A percentile compares a stretch with the other conserved stretches of the same genome.
Conservation (phyloP, 768 basidiomycete genomes). For the Collybia sordida region DNA sequence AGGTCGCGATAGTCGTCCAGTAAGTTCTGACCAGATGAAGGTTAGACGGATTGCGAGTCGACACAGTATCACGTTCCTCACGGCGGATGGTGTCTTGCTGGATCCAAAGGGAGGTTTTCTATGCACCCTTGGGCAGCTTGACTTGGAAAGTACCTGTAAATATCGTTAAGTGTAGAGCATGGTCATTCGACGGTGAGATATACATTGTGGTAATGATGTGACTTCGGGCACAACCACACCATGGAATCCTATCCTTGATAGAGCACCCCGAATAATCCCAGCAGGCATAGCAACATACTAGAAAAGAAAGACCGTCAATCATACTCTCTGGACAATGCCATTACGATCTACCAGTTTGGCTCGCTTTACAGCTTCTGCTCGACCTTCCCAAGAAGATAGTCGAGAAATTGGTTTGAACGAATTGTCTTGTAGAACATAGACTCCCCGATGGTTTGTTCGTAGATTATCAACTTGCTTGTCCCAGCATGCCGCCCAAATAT, state of each 20-base stretch:
- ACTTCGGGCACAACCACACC: slow-evolving; percentile 79
- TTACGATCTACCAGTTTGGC: slow-evolving; percentile 62
- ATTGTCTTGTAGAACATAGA: slow-evolving; percentile 93
- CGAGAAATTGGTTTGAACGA: slow-evolving; percentile 82
- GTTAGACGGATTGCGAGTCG: too few relatives aligned
- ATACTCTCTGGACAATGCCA: background rate
- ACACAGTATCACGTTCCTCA: too few relatives aligned
- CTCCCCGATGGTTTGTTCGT: slow-evolving; percentile 91
- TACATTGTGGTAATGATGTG: slow-evolving; percentile 84
- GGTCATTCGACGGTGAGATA: background rate
- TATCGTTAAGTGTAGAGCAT: slow-evolving; percentile 2
- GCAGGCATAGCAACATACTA: slow-evolving; percentile 83
- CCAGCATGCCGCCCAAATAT: slow-evolving; percentile 90
- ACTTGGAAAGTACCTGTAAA: slow-evolving; percentile 77
- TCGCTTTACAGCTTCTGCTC: slow-evolving; percentile 66
- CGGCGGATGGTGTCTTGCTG: too few relatives aligned
- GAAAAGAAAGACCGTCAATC: background rate
- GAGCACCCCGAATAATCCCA: slow-evolving; percentile 82
- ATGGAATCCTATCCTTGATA: slow-evolving; percentile 74
- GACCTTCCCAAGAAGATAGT: slow-evolving; percentile 79
- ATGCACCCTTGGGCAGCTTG: slow-evolving; percentile 67
- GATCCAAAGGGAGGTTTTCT: background rate
- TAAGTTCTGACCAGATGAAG: too few relatives aligned
- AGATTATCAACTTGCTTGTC: slow-evolving; percentile 96
- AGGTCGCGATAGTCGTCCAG: too few relatives aligned